Percentiles rank a stretch among this genome's conserved stretches.
These are phyloP conservation scores for Pelargonium myrrhifolium DNA, from an alignment of 441 rosid species.

Conservation along the genomic window DNA sequence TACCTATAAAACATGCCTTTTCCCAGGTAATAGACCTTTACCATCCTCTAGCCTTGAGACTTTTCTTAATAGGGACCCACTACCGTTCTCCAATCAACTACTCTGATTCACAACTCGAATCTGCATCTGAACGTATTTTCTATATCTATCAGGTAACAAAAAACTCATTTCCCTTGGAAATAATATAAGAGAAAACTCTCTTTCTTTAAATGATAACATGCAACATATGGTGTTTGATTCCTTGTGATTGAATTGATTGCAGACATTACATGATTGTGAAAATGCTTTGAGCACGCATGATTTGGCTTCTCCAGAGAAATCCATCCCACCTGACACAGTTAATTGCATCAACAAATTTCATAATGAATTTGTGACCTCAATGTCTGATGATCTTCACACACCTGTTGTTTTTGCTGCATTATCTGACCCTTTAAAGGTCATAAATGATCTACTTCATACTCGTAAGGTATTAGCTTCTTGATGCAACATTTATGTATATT, in stretches of 20 bases:
- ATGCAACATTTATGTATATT: constrained; percentile 2
- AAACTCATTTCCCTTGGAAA: neutral
- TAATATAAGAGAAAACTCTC: neutral
- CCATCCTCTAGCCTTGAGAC: constrained; percentile 78
- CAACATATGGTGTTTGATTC: neutral
- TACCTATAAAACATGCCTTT: constrained; percentile 14
- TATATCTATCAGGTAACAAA: constrained; percentile 72
- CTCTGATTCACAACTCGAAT: constrained; percentile 55
- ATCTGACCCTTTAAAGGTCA: constrained; percentile 71
- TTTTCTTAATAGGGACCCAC: constrained; percentile 77
- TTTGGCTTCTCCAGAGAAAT: constrained; percentile 25
- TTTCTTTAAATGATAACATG: neutral
- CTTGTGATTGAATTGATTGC: neutral
- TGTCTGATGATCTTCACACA: constrained; percentile 91
- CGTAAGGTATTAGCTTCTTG: constrained; percentile 45
- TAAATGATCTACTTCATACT: constrained; percentile 78
- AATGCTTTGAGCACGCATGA: constrained; percentile 51
- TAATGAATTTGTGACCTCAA: constrained; percentile 50
- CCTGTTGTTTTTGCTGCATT: constrained; percentile 74
- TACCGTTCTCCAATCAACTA: constrained; percentile 84
- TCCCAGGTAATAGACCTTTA: constrained; percentile 53
- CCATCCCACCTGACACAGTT: constrained; percentile 44
- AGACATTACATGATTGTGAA: constrained; percentile 78
- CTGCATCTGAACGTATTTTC: constrained; percentile 60
- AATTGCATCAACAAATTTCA: constrained; percentile 41